Conservation (phyloP, 2,329 filamentous ascomycete species). For the Colletotrichum tropicicola region DNA sequence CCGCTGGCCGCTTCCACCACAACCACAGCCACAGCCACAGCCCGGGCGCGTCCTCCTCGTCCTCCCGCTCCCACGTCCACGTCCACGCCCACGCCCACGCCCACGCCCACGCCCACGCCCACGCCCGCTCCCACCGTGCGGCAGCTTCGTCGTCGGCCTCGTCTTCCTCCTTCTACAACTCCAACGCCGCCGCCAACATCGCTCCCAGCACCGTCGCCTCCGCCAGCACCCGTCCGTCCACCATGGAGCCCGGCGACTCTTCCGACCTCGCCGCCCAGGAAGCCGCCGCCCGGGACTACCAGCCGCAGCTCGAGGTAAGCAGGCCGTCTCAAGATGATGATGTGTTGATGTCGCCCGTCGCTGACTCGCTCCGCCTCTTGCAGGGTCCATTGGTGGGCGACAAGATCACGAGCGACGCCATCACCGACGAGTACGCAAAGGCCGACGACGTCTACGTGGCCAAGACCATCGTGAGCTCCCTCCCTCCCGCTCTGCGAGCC, state of each 20-base stretch:
- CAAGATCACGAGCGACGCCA: constrained; percentile 78
- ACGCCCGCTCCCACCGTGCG: constrained; percentile 12
- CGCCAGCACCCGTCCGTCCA: constrained; percentile 39
- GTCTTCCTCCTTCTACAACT: constrained; percentile 27
- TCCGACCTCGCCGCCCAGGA: constrained; percentile 67
- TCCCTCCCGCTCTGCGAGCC: background rate
- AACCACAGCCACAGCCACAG: constrained; percentile 9
- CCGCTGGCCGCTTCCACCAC: background rate
- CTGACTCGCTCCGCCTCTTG: background rate
- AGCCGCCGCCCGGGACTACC: constrained; percentile 67
- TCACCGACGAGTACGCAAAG: constrained; percentile 87
- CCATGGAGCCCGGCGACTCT: constrained; percentile 33
- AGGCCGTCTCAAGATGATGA: too few relatives aligned
- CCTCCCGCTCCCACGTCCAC: background rate
- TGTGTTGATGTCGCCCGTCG: background rate
- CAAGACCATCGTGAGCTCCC: constrained; percentile 80
- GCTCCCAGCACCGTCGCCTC: constrained; percentile 42
- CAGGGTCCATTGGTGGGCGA: constrained; percentile 87
- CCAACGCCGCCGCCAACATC: constrained; percentile 5
- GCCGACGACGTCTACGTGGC: constrained; percentile 85
- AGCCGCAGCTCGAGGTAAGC: constrained; percentile 64
- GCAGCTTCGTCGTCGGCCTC: constrained; percentile 3
- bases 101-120: constrained; percentile 7
- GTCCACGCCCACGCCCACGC: background rate
- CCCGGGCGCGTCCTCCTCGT: constrained; percentile 14